Conservation (phyloP, 2,329 filamentous ascomycete genomes). For the Sporothrix globosa region DNA sequence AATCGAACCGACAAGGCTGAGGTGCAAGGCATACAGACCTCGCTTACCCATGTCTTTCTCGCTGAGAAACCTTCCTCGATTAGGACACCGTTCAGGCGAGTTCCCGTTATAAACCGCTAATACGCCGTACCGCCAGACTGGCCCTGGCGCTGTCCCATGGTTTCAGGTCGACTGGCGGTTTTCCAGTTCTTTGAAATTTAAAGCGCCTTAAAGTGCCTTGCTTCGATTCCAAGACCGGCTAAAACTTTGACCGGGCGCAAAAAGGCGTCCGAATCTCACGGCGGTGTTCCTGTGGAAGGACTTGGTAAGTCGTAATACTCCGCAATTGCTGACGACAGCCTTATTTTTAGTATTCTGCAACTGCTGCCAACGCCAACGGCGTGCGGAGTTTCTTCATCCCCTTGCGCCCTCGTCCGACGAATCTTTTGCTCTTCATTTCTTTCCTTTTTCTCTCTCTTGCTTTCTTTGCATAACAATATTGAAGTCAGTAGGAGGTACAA, state of each 20-base stretch:
- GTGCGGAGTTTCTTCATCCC: background rate
- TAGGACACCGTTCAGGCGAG: background rate
- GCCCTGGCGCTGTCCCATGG: too few relatives aligned
- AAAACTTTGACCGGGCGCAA: background rate
- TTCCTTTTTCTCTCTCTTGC: background rate
- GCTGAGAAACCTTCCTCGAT: background rate
- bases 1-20: background rate
- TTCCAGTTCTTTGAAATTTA: too few relatives aligned
- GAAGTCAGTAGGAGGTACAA: too few relatives aligned
- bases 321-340: background rate
- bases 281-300: background rate
- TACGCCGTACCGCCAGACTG: too few relatives aligned
- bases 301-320: background rate
- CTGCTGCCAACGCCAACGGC: background rate
- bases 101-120: too few relatives aligned
- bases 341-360: background rate
- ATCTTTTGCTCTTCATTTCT: background rate
- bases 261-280: slow-evolving; percentile 3
- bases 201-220: too few relatives aligned
- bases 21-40: background rate
- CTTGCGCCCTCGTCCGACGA: background rate
- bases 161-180: too few relatives aligned
- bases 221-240: background rate
- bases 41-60: background rate
- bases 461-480: too few relatives aligned